Evolutionary conservation across 208 protist genomes (phyloP).

Genomic region (Crithidia thermophila): DNA sequence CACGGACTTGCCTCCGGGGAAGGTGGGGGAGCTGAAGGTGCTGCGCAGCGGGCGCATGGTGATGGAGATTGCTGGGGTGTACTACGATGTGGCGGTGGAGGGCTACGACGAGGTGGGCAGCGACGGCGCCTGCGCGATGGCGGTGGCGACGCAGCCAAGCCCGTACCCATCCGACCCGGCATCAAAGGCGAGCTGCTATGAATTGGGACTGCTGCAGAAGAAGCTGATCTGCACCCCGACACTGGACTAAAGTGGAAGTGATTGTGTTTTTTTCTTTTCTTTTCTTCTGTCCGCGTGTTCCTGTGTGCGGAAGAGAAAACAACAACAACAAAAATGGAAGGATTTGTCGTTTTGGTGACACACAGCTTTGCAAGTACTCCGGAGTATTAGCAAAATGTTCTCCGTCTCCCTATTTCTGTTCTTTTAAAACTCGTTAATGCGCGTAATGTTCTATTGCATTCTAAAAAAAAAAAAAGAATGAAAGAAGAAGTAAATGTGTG

Average conservation of each 20-base stretch:
- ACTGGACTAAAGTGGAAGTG: slow-evolving; percentile 23
- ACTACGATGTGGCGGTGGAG: slow-evolving; percentile 76
- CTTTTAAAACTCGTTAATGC: too few species aligned
- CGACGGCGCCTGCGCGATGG: slow-evolving; percentile 49
- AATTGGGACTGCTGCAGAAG: slow-evolving; percentile 65
- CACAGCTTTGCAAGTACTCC: too few species aligned
- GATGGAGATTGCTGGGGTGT: slow-evolving; percentile 71
- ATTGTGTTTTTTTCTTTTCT: background rate
- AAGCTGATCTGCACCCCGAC: slow-evolving; percentile 84
- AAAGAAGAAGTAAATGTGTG: too few species aligned
- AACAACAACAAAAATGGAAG: too few species aligned
- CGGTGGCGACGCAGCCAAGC: slow-evolving; percentile 49
- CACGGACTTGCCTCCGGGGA: slow-evolving; percentile 56
- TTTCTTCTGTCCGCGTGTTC: slow-evolving; percentile 19
- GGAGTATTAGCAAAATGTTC: too few species aligned
- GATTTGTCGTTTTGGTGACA: too few species aligned
- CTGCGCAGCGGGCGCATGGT: slow-evolving; percentile 81
- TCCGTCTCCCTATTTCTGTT: too few species aligned
- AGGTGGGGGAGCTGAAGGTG: slow-evolving; percentile 82
- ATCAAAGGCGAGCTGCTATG: slow-evolving; percentile 59
- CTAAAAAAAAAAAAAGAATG: too few species aligned
- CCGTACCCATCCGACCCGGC: slow-evolving; percentile 33
- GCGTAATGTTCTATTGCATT: too few species aligned
- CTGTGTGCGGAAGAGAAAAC: too few species aligned
- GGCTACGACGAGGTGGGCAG: slow-evolving; percentile 39